Percentiles rank a stretch among this genome's conserved stretches.
phyloP scores from a whole-genome alignment of 2,329 filamentous ascomycete genomes.

The Pestalotiopsis sp. region DNA sequence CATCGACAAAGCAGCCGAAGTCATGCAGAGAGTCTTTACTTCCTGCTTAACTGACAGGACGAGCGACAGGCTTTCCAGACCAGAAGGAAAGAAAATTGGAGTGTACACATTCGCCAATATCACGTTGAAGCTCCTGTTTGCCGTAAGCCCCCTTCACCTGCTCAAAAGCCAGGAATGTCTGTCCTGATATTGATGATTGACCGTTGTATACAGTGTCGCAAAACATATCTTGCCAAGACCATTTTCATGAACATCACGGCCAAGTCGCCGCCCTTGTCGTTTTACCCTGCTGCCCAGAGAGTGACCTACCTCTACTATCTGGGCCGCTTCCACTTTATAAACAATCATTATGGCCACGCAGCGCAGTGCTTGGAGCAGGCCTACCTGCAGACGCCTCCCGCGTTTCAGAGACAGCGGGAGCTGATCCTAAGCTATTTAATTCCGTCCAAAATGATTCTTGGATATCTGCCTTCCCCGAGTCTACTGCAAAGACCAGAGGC shows the following conservation, averaged over 20 bases:
- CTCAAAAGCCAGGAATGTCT: background rate
- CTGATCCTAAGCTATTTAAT: slow-evolving; percentile 85
- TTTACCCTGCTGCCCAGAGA: slow-evolving; percentile 84
- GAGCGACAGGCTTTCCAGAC: slow-evolving; percentile 65
- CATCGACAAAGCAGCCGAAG: slow-evolving; percentile 85
- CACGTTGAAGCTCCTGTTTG: slow-evolving; percentile 84
- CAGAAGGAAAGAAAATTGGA: slow-evolving; percentile 82
- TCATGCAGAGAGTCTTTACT: slow-evolving; percentile 88
- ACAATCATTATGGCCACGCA: slow-evolving; percentile 80
- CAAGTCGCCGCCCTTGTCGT: slow-evolving; percentile 76
- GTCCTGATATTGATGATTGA: background rate
- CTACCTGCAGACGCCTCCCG: slow-evolving; percentile 68
- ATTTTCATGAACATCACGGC: slow-evolving; percentile 88
- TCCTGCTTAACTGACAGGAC: slow-evolving; percentile 84
- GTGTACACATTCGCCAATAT: slow-evolving; percentile 94
- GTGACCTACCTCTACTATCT: slow-evolving; percentile 96
- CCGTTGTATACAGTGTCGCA: slow-evolving; percentile 62
- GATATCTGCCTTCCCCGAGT: slow-evolving; percentile 72
- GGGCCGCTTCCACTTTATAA: slow-evolving; percentile 85
- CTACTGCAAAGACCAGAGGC: slow-evolving; percentile 76
- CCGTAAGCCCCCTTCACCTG: slow-evolving; percentile 50
- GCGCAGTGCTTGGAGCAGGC: slow-evolving; percentile 76
- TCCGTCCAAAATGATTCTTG: slow-evolving; percentile 80
- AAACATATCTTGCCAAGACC: slow-evolving; percentile 81
- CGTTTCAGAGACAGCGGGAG: slow-evolving; percentile 73